Base-by-base conservation (phyloP, 1,139 yeast species). In the Waltiozyma sp. region DNA sequence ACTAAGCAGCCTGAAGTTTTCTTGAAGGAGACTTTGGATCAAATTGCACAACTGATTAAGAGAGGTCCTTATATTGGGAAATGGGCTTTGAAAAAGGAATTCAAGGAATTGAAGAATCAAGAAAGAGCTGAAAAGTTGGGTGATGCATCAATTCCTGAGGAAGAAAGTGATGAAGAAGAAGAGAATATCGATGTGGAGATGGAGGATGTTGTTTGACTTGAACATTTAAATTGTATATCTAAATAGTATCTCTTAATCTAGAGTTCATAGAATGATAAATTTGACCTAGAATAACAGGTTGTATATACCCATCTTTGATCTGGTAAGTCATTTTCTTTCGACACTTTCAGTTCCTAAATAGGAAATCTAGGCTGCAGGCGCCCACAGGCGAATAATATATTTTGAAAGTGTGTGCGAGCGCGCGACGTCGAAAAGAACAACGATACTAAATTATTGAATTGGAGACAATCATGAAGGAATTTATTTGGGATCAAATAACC, bases 1-100 rank as follows among this genome's bases (percentile, higher is more conserved):
- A 88, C 97, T 2, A 81, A 82, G 57, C 99, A 91, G 67, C 99
- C 99, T 1, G 98, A 93, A 60, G 81, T 85, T 3, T 93, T 86
- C 60, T 69, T 91, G 52, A 88, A 91, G 59, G 96, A 89, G 59
- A 84, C 91, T 43, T 69, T 91, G 43, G 98, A 91, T 48, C 78
- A 85, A 40, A 87, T 91, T 59, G 98, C 98, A 1, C 75, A 77
- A 39, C 71, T 91, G 56, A 89, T 85, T 55, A 88, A 91, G 59
- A 87, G 87, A 62, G 99, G 99, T 19, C 96, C 98, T 1, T 89
- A 89, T 59, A 94, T 97, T 2, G 74, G 89, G 58, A 89, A 86
- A 62, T 91, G 89, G 64, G 81, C 88, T 45, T 68, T 91, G 57
- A 86, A 85, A 64, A 91, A 89, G 8, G 98, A 91, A 63, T 91